Base-by-base conservation (phyloP, 2,329 filamentous ascomycete genomes). In the Pseudovirgaria hyperparasitica region DNA sequence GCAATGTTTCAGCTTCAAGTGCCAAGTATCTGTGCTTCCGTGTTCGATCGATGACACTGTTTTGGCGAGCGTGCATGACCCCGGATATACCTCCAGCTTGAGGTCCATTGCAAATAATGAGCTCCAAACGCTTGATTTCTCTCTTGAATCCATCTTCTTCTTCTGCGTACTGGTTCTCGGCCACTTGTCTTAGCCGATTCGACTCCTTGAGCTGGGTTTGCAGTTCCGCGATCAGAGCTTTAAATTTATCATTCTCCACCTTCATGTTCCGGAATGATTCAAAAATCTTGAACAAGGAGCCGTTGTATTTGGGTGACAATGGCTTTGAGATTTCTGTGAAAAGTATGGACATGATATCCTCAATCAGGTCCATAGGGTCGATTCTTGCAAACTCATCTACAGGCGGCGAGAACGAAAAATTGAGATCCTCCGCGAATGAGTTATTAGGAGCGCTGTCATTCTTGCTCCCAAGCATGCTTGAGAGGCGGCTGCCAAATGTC, bases 51-150 rank as follows among this genome's bases (percentile, higher is more conserved):
- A 62, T 29, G 11, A 56, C 36, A 33, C 54, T 61, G 13, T 49
- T 50, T 35, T 59, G 51, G 16, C 59, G 46, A 14, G 54, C 57
- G 15, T 50, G 42, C 9, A 57, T 50, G 12, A 62, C 45, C 26
- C 52, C 55, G 12, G 52, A 43, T 27, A 62, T 42, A 7, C 59
- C 58, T n/a, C n/a, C n/a, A n/a, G n/a, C n/a, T 22, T 46, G 40
- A 15, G 50, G 47, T 6, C 57, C 50, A 25, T 49, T 50, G 3
- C 54, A 52, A 30, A 63, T 58, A 15, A 62, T 33, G 4, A 62
- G 32, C 36, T 62, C 59, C 9, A 63, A 44, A 10, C 58, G 51
- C 30, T 52, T 57, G 27, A 62, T 52, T 32, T 62, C 58, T 3
- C 46, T 47, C 20, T 51, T 46, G 34, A 56, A 60, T 10, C 43